A percentile compares a stretch with the other conserved stretches of the same genome.
Conservation (phyloP, 2,329 filamentous ascomycete genomes). For the Colletotrichum sojae region DNA sequence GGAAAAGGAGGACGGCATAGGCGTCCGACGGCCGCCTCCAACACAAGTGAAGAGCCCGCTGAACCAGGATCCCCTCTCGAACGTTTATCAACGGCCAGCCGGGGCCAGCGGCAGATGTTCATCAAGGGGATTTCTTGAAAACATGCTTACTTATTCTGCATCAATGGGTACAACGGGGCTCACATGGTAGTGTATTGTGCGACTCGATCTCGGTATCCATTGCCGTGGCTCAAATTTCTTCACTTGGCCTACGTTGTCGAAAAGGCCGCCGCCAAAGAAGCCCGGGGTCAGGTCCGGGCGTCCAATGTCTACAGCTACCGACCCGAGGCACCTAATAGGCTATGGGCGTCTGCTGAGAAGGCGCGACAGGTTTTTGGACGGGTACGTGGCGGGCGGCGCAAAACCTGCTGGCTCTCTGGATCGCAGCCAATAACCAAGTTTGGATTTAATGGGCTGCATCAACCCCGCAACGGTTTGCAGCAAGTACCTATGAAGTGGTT, state of each 20-base stretch:
- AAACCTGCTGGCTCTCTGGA: constrained; percentile 30
- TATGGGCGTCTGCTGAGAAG: too few relatives aligned
- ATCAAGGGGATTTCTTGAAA: constrained; percentile 13
- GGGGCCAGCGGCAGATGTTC: constrained; percentile 30
- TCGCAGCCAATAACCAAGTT: constrained; percentile 16
- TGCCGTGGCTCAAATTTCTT: neutral
- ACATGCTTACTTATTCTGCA: neutral
- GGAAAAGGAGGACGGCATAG: neutral
- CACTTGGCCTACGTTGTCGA: neutral
- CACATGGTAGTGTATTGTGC: neutral
- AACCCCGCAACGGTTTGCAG: constrained; percentile 31
- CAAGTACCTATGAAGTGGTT: neutral
- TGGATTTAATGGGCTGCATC: constrained; percentile 7
- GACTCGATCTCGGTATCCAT: neutral
- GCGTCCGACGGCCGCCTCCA: neutral
- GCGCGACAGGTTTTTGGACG: too few relatives aligned
- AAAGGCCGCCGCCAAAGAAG: neutral
- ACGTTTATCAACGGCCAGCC: neutral
- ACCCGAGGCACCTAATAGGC: too few relatives aligned
- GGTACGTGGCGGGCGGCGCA: constrained; percentile 4
- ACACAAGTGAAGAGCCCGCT: too few relatives aligned
- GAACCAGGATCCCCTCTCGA: too few relatives aligned
- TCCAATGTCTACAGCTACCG: too few relatives aligned
- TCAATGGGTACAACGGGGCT: too few relatives aligned
- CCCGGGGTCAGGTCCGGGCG: too few relatives aligned